Evolutionary conservation across 441 rosid genomes (phyloP).

Genomic region (Arabidopsis lyrata): DNA sequence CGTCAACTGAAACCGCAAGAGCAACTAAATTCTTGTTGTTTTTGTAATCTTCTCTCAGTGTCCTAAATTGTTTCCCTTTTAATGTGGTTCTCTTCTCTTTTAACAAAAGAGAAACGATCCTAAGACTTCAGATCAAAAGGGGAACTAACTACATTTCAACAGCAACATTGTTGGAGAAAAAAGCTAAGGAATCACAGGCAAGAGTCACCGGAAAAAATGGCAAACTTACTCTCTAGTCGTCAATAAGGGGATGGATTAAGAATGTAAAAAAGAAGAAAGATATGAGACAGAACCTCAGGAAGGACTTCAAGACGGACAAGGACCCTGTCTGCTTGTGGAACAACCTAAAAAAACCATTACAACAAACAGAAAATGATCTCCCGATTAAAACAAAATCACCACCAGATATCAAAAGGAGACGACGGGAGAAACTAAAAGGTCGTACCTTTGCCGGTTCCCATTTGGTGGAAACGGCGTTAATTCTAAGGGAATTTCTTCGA

Average conservation of each 20-base stretch:
- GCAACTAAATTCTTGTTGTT: not conserved
- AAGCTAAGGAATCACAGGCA: not conserved
- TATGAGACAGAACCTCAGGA: conserved; percentile 57
- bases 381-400: not conserved
- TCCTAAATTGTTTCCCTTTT: not conserved
- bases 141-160: not conserved
- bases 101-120: not conserved
- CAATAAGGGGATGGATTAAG: not conserved
- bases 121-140: not conserved
- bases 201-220: not conserved
- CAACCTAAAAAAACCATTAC: conserved; percentile 53
- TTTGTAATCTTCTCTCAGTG: not conserved
- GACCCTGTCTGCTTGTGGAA: conserved; percentile 89
- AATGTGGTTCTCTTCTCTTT: not conserved
- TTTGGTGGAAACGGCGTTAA: conserved; percentile 62
- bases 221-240: too few relatives aligned
- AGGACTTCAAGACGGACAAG: conserved; percentile 74
- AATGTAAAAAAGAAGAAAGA: not conserved
- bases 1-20: not conserved
- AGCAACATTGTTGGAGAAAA: not conserved
- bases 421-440: not conserved
- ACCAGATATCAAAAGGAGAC: not conserved
- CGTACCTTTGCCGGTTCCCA: conserved; percentile 78
- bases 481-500: conserved; percentile 50
- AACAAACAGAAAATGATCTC: not conserved